Conservation (phyloP, 2,329 filamentous ascomycete species). For the Penicillium sp. region DNA sequence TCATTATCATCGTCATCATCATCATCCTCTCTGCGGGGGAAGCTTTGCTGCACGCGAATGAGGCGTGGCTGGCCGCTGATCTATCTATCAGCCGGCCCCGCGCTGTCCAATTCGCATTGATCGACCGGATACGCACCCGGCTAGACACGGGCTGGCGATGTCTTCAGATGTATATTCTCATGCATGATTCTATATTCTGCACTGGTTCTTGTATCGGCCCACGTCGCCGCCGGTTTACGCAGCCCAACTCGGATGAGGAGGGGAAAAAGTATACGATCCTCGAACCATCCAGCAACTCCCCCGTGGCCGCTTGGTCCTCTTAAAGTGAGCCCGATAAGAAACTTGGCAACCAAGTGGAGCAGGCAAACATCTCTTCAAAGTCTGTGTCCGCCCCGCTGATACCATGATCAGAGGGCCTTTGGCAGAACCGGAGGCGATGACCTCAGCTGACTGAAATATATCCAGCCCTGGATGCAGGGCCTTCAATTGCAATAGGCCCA, state of each 20-base stretch:
- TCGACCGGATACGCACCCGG: neutral
- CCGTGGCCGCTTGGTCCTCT: slow-evolving; percentile 1
- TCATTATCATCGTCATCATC: too few species aligned
- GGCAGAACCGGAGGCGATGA: neutral
- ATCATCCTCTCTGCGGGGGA: neutral
- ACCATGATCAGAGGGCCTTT: neutral
- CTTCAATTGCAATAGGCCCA: neutral
- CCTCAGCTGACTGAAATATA: slow-evolving; percentile 1
- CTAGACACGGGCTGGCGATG: neutral
- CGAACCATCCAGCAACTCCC: neutral
- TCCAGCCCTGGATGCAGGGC: neutral
- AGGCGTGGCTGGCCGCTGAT: neutral
- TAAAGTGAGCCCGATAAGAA: neutral
- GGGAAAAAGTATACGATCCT: neutral
- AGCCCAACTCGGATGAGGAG: neutral
- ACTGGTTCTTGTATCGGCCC: neutral
- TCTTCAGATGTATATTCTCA: neutral
- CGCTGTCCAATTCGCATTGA: neutral
- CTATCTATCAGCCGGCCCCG: neutral
- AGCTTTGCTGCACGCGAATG: neutral
- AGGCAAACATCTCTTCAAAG: neutral
- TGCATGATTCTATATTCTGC: neutral
- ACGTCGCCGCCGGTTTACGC: neutral
- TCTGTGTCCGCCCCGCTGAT: slow-evolving; percentile 1
- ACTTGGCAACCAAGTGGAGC: slow-evolving; percentile 1